These are phyloP conservation scores for Talaromyces pinophilus DNA, from an alignment of 2,329 filamentous ascomycete species.

Conservation along the genomic window DNA sequence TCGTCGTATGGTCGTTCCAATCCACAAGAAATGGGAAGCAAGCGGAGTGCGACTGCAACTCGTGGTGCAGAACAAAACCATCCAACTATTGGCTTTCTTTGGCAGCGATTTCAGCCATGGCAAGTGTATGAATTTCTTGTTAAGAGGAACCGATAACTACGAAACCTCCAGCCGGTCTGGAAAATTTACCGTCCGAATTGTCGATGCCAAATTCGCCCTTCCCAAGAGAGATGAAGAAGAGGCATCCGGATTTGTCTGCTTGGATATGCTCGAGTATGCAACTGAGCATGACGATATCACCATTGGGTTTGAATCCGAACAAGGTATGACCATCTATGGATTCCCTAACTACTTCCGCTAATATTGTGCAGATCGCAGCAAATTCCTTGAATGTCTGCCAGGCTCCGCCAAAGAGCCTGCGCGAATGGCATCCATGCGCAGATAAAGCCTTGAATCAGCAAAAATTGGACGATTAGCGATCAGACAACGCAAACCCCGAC, in stretches of 20 bases:
- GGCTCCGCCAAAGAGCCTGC: slow-evolving; percentile 43
- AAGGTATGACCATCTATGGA: slow-evolving; percentile 59
- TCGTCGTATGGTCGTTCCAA: slow-evolving; percentile 83
- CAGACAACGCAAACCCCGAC: neutral
- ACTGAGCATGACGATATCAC: slow-evolving; percentile 88
- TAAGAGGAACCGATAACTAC: slow-evolving; percentile 81
- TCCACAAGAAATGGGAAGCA: slow-evolving; percentile 93
- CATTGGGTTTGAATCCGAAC: slow-evolving; percentile 77
- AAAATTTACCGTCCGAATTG: slow-evolving; percentile 73
- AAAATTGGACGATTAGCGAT: neutral
- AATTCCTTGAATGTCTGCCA: slow-evolving; percentile 42
- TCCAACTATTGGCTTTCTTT: slow-evolving; percentile 83
- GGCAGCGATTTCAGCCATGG: slow-evolving; percentile 78
- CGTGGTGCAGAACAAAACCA: slow-evolving; percentile 70
- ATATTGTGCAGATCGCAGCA: slow-evolving; percentile 36
- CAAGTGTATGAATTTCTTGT: slow-evolving; percentile 82
- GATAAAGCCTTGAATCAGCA: slow-evolving; percentile 29
- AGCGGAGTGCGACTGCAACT: slow-evolving; percentile 77
- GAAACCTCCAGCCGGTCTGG: slow-evolving; percentile 66
- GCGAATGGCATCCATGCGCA: slow-evolving; percentile 44
- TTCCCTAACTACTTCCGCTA: slow-evolving; percentile 6
- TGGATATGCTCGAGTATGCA: slow-evolving; percentile 85
- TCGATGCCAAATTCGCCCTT: slow-evolving; percentile 87
- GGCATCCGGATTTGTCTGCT: slow-evolving; percentile 72
- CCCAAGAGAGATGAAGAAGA: slow-evolving; percentile 59